phyloP scores from a whole-genome alignment of 2,329 filamentous ascomycete genomes.

The Dothiorella sarmentorum region DNA sequence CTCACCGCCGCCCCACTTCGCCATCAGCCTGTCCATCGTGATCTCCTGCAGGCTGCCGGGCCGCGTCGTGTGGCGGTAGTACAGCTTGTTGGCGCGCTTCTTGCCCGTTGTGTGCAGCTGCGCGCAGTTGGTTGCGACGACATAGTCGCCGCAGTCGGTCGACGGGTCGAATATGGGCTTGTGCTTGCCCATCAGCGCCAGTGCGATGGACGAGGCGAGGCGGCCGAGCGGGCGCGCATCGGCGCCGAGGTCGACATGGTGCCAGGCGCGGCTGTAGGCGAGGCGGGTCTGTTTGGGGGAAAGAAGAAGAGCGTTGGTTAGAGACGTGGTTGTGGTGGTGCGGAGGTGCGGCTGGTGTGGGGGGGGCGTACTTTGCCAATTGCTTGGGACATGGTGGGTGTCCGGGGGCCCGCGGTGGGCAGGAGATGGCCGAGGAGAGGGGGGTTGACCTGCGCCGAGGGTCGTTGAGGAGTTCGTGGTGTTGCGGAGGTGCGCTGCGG shows the following conservation, averaged over 20 bases:
- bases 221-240: slow-evolving; percentile 77
- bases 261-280: slow-evolving; percentile 95
- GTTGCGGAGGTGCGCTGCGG: neutral
- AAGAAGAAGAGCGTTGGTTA: slow-evolving; percentile 7
- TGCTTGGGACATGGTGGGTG: slow-evolving; percentile 68
- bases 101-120: slow-evolving; percentile 84
- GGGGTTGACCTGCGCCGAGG: neutral
- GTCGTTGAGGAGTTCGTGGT: neutral
- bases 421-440: neutral
- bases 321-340: neutral
- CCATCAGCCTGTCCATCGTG: slow-evolving; percentile 92
- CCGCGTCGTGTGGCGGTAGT: slow-evolving; percentile 90
- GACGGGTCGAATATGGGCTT: slow-evolving; percentile 97
- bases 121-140: slow-evolving; percentile 86
- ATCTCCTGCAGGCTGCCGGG: slow-evolving; percentile 83
- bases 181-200: slow-evolving; percentile 95
- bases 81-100: slow-evolving; percentile 90
- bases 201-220: slow-evolving; percentile 81
- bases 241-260: slow-evolving; percentile 73
- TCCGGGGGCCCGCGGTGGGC: slow-evolving; percentile 26
- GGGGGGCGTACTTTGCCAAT: slow-evolving; percentile 64
- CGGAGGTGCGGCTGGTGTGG: slow-evolving; percentile 7
- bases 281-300: slow-evolving; percentile 80
- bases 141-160: slow-evolving; percentile 98
- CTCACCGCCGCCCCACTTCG: slow-evolving; percentile 89